Evolutionary conservation across 768 basidiomycete genomes (phyloP).

Genomic region (Glaciozyma antarctica): DNA sequence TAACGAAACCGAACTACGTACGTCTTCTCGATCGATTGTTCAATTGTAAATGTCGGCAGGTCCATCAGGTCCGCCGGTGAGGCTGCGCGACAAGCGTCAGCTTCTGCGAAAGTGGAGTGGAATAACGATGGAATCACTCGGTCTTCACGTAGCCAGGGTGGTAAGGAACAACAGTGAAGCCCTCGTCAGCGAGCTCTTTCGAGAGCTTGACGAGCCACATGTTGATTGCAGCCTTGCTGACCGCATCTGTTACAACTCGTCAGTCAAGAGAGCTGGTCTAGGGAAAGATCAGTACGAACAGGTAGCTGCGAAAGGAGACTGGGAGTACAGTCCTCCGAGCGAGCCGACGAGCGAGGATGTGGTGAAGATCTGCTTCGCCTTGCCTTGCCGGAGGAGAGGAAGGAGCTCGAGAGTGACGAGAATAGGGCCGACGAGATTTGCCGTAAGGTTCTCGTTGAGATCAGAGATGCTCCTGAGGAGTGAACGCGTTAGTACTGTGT

Average conservation of each 20-base stretch:
- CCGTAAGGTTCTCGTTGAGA: not conserved
- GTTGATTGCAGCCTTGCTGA: conserved; percentile 24
- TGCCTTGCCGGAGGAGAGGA: conserved; percentile 38
- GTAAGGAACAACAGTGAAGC: conserved; percentile 15
- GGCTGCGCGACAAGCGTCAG: not conserved
- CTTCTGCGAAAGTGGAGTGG: not conserved
- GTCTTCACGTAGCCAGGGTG: conserved; percentile 5
- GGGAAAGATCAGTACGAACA: not conserved
- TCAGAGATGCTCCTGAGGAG: not conserved
- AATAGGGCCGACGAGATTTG: conserved; percentile 42
- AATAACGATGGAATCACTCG: not conserved
- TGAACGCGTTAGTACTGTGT: not conserved
- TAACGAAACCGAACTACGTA: not conserved
- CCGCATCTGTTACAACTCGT: conserved; percentile 2
- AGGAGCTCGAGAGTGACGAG: conserved; percentile 43
- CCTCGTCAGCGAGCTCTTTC: conserved; percentile 9
- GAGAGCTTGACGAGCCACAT: conserved; percentile 24
- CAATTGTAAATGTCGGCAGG: conserved; percentile 9
- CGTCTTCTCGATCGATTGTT: conserved; percentile 10
- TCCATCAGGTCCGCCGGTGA: conserved; percentile 7
- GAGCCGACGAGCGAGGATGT: conserved; percentile 1
- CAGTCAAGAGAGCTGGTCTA: not conserved
- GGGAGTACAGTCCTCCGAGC: conserved; percentile 1
- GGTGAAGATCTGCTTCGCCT: conserved; percentile 23
- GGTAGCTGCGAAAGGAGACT: not conserved